phyloP scores from a whole-genome alignment of 129 eudicot species.

The Silybum marianum region DNA sequence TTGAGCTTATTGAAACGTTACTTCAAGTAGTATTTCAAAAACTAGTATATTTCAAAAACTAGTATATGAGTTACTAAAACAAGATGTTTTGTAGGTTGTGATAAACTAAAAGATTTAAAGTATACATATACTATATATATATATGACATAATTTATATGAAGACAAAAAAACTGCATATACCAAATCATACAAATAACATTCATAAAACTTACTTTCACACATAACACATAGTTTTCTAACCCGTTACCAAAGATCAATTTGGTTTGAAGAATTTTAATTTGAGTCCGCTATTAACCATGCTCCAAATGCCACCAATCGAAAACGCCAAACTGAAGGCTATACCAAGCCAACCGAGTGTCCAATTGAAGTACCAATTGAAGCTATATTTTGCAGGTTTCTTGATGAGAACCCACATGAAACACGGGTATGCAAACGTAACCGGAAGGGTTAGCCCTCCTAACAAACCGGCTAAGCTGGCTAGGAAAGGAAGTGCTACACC shows the following conservation, averaged over 20 bases:
- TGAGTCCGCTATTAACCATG: conserved; percentile 81
- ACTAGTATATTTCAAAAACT: too few species aligned
- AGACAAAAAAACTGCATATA: background rate
- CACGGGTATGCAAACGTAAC: conserved; percentile 60
- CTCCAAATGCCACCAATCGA: conserved; percentile 94
- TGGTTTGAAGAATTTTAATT: conserved; percentile 86
- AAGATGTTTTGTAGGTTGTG: too few species aligned
- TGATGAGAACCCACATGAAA: conserved; percentile 64
- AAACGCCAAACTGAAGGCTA: conserved; percentile 81
- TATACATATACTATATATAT: background rate
- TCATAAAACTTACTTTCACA: background rate
- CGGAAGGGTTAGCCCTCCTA: conserved; percentile 57
- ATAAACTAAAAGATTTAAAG: too few species aligned
- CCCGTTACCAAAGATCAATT: conserved; percentile 17
- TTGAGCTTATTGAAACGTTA: too few species aligned
- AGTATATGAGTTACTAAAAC: too few species aligned
- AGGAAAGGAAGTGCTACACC: conserved; percentile 85
- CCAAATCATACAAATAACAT: conserved; percentile 18
- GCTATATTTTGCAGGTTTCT: conserved; percentile 70
- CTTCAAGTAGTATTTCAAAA: too few species aligned
- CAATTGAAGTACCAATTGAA: conserved; percentile 89
- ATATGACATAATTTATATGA: background rate
- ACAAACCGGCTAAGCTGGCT: conserved; percentile 53
- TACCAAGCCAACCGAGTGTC: conserved; percentile 89
- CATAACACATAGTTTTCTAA: conserved; percentile 22